Evolutionary conservation across 441 rosid species (phyloP).

Genomic region (Populus hybrid): DNA sequence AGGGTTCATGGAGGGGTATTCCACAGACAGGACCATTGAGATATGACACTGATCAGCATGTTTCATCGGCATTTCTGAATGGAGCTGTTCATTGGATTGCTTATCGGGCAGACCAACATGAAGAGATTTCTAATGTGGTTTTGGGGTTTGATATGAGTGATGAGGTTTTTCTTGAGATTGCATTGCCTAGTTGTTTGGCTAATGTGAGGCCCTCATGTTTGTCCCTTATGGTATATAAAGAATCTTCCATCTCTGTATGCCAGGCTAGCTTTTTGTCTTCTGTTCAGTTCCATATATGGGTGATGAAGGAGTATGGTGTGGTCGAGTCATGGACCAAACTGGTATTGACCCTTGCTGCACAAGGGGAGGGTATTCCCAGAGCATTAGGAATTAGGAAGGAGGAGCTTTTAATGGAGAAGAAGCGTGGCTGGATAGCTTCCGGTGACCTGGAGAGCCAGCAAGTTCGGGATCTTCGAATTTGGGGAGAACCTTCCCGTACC

Average conservation of each 20-base stretch:
- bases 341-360: neutral
- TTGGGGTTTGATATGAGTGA: constrained; percentile 19
- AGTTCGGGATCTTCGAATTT: neutral
- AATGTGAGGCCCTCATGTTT: neutral
- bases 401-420: neutral
- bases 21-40: neutral
- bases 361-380: neutral
- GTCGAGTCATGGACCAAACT: constrained; percentile 16
- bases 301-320: constrained; percentile 19
- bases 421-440: neutral
- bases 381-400: constrained; percentile 16
- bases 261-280: neutral
- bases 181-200: constrained; percentile 12
- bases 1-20: constrained; percentile 13
- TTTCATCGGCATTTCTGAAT: constrained; percentile 10
- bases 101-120: neutral
- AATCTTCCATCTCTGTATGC: constrained; percentile 11
- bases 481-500: neutral
- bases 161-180: constrained; percentile 19
- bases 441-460: neutral
- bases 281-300: constrained; percentile 4
- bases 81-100: constrained; percentile 20
- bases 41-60: neutral
- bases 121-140: neutral
- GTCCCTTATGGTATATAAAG: constrained; percentile 6